These are phyloP conservation scores for Coprinopsis strossmayeri DNA, from an alignment of 768 basidiomycete genomes.

Conservation along the genomic window DNA sequence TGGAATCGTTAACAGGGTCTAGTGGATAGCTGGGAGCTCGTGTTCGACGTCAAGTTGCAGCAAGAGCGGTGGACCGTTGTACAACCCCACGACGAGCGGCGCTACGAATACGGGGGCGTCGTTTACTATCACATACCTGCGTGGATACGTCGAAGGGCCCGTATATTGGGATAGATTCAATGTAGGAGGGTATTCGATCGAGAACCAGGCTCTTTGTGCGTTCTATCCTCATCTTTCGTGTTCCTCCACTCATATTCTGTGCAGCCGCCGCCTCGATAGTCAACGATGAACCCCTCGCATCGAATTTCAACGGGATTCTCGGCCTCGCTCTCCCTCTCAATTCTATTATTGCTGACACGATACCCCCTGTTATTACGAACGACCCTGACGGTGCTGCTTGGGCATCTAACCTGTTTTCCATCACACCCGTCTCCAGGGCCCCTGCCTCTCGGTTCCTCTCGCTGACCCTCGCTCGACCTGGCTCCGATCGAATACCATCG, in stretches of 20 bases:
- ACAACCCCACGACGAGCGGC: conserved; percentile 41
- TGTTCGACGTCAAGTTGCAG: conserved; percentile 53
- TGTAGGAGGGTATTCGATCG: conserved; percentile 58
- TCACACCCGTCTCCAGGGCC: conserved; percentile 44
- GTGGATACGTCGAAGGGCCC: conserved; percentile 52
- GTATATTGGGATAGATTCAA: conserved; percentile 64
- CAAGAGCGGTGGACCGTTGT: conserved; percentile 38
- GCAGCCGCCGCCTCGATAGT: conserved; percentile 57
- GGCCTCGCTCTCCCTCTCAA: conserved; percentile 72
- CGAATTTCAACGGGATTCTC: conserved; percentile 58
- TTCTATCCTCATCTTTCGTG: conserved; percentile 1
- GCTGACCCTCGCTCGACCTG: conserved; percentile 63
- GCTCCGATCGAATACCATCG: conserved; percentile 47
- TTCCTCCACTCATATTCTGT: too few species aligned
- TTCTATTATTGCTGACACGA: conserved; percentile 50
- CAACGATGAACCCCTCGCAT: conserved; percentile 47
- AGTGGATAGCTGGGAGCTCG: conserved; percentile 73
- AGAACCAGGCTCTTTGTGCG: conserved; percentile 66
- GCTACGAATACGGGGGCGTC: conserved; percentile 34
- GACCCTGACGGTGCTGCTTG: conserved; percentile 59
- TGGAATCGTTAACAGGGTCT: background rate
- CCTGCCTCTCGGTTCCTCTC: conserved; percentile 51
- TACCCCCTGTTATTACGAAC: conserved; percentile 45
- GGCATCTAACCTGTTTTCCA: conserved; percentile 65
- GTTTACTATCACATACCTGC: conserved; percentile 54